Conservation (phyloP, 73 alveolate species). For the Tetrahymena borealis region DNA sequence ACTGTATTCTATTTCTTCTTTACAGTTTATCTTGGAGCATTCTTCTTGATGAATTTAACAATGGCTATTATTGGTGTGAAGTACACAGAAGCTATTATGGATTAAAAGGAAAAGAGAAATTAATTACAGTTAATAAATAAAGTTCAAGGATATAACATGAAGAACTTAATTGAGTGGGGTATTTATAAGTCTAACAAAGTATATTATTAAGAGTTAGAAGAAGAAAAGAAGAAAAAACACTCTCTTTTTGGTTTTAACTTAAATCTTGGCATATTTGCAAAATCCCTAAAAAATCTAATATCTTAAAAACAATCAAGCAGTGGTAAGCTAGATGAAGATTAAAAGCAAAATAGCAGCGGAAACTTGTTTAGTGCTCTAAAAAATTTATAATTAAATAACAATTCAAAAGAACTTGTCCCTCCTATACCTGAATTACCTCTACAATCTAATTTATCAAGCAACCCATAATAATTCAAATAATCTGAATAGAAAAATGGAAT, state of each 20-base stretch:
- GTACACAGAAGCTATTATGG: slow-evolving; percentile 12
- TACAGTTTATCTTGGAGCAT: slow-evolving; percentile 81
- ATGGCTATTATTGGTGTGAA: slow-evolving; percentile 89
- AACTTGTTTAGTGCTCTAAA: no score
- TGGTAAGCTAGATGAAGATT: neutral
- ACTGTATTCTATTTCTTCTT: slow-evolving; percentile 55
- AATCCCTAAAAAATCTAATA: neutral
- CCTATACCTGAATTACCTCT: no score
- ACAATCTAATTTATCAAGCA: no score
- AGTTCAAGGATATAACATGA: neutral
- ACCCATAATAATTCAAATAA: no score
- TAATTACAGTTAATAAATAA: neutral
- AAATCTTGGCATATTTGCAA: neutral
- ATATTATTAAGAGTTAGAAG: neutral
- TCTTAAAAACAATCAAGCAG: neutral
- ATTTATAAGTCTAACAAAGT: neutral
- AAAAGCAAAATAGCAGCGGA: neutral
- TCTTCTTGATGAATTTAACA: slow-evolving; percentile 79
- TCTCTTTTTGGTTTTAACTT: neutral
- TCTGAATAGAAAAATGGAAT: no score
- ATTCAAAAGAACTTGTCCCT: no score
- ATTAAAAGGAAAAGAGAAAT: neutral
- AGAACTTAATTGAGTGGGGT: neutral
- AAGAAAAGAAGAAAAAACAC: neutral
- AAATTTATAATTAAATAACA: no score